Conservation (phyloP, 108 stramenopile genomes). For the Phaeodactylum tricornutum region DNA sequence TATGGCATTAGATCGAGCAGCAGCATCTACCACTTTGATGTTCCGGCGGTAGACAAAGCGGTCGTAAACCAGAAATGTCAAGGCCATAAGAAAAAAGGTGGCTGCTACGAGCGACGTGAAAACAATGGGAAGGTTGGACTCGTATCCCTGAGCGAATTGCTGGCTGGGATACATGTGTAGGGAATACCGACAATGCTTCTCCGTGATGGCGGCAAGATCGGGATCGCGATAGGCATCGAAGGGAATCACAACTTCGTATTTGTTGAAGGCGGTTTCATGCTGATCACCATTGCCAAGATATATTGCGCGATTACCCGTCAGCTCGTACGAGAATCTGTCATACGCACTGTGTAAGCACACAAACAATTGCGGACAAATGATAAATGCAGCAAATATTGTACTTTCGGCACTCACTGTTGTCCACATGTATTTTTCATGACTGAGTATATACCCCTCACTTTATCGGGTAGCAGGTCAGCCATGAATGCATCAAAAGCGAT, state of each 20-base stretch:
- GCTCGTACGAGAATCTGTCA: background rate
- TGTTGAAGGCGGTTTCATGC: too few species aligned
- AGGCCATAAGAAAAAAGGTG: constrained; percentile 8
- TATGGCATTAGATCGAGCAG: constrained; percentile 1
- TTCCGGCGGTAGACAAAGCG: constrained; percentile 13
- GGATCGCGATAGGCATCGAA: background rate
- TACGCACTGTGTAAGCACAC: too few species aligned
- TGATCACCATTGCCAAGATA: constrained; percentile 2
- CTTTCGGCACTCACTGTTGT: too few species aligned
- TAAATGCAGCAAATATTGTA: too few species aligned
- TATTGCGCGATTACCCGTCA: background rate
- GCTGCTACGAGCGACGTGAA: background rate
- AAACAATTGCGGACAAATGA: too few species aligned
- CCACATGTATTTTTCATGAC: constrained; percentile 14
- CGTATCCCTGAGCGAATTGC: constrained; percentile 1
- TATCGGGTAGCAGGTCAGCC: constrained; percentile 7
- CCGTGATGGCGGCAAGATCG: background rate
- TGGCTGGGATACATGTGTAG: background rate
- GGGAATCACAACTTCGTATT: background rate
- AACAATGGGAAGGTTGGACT: background rate
- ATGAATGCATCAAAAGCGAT: constrained; percentile 5
- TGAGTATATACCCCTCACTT: constrained; percentile 2
- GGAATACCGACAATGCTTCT: constrained; percentile 3
- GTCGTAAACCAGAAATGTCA: constrained; percentile 13
- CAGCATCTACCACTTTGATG: constrained; percentile 3